A percentile compares a stretch with the other conserved stretches of the same genome.
Evolutionary conservation across 2,329 filamentous ascomycete genomes (phyloP).

Genomic region (Diaporthe australafricana): DNA sequence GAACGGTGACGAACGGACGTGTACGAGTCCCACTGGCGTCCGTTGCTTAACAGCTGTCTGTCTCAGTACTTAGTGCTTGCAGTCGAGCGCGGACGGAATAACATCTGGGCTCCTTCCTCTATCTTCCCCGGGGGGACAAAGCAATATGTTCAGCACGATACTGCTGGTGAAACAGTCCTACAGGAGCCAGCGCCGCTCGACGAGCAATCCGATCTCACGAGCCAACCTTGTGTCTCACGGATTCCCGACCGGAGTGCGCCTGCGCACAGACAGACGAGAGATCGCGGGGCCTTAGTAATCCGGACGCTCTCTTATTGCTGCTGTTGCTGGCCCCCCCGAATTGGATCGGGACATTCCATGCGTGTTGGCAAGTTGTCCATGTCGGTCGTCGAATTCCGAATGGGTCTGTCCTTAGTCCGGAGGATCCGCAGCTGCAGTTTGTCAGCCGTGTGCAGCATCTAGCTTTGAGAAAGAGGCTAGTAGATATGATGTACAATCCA

Average conservation of each 20-base stretch:
- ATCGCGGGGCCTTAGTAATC: constrained; percentile 8
- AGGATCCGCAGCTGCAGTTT: neutral
- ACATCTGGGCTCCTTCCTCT: neutral
- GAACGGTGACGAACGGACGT: no score
- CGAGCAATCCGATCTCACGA: neutral
- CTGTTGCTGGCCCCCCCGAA: no score
- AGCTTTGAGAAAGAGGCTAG: neutral
- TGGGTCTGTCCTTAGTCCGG: neutral
- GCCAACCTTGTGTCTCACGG: constrained; percentile 12
- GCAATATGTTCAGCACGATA: neutral
- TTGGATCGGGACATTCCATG: constrained; percentile 5
- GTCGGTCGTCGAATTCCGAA: neutral
- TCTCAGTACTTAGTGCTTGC: neutral
- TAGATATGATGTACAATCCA: no score
- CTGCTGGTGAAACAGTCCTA: constrained; percentile 13
- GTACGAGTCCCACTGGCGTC: neutral
- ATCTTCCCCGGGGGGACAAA: neutral
- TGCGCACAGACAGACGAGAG: neutral
- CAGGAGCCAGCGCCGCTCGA: neutral
- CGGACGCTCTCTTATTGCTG: neutral
- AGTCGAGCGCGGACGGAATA: neutral
- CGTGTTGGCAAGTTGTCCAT: neutral
- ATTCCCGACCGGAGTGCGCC: neutral
- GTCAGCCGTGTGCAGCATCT: neutral
- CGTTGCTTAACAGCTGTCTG: constrained; percentile 1